Percentiles rank a stretch among this genome's conserved stretches.
These are phyloP conservation scores for Pseudogymnoascus sp. DNA, from an alignment of 2,329 filamentous ascomycete genomes.

Conservation along the genomic window DNA sequence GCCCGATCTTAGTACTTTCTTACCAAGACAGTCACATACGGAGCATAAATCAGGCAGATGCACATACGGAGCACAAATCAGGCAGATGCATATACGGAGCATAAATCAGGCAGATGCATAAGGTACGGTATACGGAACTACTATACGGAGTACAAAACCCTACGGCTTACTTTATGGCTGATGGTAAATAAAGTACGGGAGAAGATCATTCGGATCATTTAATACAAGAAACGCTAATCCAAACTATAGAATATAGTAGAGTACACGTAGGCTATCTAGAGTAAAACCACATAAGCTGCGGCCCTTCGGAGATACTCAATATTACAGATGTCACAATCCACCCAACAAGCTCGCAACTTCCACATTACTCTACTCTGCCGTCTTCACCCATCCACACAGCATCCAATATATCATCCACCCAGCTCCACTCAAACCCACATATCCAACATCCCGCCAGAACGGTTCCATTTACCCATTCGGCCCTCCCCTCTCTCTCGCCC, in stretches of 20 bases:
- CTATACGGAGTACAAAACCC: no score
- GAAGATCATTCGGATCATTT: not conserved
- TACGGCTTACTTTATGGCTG: not conserved
- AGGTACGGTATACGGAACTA: not conserved
- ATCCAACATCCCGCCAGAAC: not conserved
- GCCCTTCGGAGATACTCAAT: not conserved
- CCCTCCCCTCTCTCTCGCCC: not conserved
- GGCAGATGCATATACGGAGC: not conserved
- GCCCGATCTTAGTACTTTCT: not conserved
- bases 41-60: not conserved
- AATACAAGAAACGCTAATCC: not conserved
- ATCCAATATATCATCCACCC: not conserved
- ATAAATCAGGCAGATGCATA: no score
- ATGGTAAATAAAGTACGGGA: not conserved
- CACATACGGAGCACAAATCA: not conserved
- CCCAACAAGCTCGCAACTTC: not conserved
- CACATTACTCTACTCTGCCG: not conserved
- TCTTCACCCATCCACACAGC: not conserved
- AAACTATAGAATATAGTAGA: not conserved
- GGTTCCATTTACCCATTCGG: constrained; percentile 1
- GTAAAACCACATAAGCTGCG: not conserved
- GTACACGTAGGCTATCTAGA: not conserved
- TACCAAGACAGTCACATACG: not conserved
- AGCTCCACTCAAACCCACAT: not conserved
- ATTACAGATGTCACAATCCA: not conserved